Evolutionary conservation across 2,329 filamentous ascomycete genomes (phyloP), one percentile per base, ranked within the genome.

Genomic region (Talaromyces rugulosus): DNA sequence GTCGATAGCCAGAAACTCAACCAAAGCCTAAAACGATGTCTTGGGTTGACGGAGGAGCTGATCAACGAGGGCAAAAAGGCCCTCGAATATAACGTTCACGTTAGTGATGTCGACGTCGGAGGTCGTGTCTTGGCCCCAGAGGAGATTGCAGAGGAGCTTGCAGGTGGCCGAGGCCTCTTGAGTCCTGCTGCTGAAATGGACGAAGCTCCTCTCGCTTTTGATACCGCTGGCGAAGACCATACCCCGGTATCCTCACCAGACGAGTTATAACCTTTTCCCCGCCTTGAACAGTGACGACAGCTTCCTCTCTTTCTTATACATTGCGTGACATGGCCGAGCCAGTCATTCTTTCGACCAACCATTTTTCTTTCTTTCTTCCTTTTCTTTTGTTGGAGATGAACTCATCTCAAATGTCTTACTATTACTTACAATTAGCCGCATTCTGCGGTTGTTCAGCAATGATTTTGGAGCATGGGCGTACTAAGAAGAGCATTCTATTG

Each of bases 51-150:
- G 0, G 94, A 99, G 72, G 88, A 90, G 65, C 83, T 99, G 52
- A 96, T 99, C 73, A 88, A 86, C 56, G 92, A 97, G 68, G 95
- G 90, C 5, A 90, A 88, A 71, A 94, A 91, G 72, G 95, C 95
- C 0, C 83, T 99, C 2, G 89, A 89, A 55, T 96, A 96, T 72
- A 83, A 85, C 62, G 91, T 97, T 30, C 84, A 85, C 33, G 85
- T 90, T 8, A 90, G 87, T 66, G 94, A 98, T 70, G 83, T 96
- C 36, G 85, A 90, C 68, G 79, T 97, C 3, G 92, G 92, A 12
- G 92, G 92, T 0, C 85, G 92, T 27, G 89, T 96, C 1, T 81
- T 97, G 3, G 82, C 84, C 2, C 82, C 84, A 0, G 90, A 94
- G 65, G 89, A 93, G 55, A 55, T 72, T 11, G 65, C 67, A 44